Percentiles rank a stretch among this genome's conserved stretches.
phyloP scores from a whole-genome alignment of 768 basidiomycete genomes.

The Suillus subaureus region DNA sequence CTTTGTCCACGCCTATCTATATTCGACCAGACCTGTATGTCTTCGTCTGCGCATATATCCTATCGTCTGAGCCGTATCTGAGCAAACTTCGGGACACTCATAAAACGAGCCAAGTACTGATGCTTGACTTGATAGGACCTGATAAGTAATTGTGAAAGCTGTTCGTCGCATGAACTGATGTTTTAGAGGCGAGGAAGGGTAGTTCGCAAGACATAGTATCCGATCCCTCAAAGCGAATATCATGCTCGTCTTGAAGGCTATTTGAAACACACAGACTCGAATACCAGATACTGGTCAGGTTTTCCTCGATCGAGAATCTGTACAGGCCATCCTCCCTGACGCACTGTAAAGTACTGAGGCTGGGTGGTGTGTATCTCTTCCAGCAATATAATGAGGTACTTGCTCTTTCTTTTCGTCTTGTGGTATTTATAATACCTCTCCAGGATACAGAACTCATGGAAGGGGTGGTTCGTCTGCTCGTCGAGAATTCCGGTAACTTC shows the following conservation, averaged over 20 bases:
- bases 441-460: no score
- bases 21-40: constrained; percentile 58
- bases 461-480: no score
- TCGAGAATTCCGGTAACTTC: no score
- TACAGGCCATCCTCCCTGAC: constrained; percentile 70
- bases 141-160: constrained; percentile 17
- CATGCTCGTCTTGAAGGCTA: constrained; percentile 46
- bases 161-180: not conserved
- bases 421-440: no score
- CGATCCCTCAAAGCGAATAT: constrained; percentile 56
- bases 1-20: constrained; percentile 64
- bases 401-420: no score
- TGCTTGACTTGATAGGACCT: constrained; percentile 21
- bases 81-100: constrained; percentile 62
- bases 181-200: constrained; percentile 49
- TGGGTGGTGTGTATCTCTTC: constrained; percentile 60
- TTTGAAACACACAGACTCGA: constrained; percentile 19
- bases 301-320: constrained; percentile 61
- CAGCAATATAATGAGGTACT: not conserved
- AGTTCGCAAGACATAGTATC: constrained; percentile 49
- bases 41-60: constrained; percentile 4
- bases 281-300: constrained; percentile 54
- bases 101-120: constrained; percentile 31
- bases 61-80: constrained; percentile 16
- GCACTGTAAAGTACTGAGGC: constrained; percentile 48